Conservation (phyloP, 306 rosid genomes). For the Cucumis sativus region DNA sequence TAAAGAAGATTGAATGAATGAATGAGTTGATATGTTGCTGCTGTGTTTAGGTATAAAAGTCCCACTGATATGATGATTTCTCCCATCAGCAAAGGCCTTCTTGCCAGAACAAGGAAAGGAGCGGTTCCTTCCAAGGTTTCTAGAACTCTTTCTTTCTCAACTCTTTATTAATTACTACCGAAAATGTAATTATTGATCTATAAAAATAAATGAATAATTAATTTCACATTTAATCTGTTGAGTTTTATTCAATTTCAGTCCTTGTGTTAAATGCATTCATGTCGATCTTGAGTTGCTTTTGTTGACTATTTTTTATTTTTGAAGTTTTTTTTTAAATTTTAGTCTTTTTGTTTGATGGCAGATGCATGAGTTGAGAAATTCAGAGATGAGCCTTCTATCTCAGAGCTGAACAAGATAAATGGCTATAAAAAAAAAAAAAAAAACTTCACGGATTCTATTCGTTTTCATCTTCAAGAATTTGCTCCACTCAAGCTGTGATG, state of each 20-base stretch:
- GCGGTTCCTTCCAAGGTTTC: slow-evolving; percentile 14
- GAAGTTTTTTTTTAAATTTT: no score
- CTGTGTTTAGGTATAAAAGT: slow-evolving; percentile 53
- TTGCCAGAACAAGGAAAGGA: slow-evolving; percentile 58
- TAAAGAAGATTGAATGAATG: not conserved
- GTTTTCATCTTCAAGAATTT: not conserved
- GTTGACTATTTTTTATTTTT: no score
- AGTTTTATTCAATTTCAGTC: no score
- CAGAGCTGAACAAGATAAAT: not conserved
- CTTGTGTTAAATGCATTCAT: no score
- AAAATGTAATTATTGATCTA: no score
- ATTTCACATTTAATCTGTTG: no score
- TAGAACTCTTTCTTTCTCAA: not conserved
- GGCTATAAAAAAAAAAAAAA: no score
- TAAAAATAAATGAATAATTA: no score
- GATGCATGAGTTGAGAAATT: slow-evolving; percentile 31
- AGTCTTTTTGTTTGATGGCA: slow-evolving; percentile 1
- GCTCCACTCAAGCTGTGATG: not conserved
- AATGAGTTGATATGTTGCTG: not conserved
- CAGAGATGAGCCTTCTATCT: slow-evolving; percentile 18
- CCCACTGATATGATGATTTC: slow-evolving; percentile 87
- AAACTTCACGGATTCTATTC: not conserved
- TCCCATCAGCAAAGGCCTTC: slow-evolving; percentile 68
- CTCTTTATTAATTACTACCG: not conserved
- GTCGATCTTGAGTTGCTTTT: no score